These are phyloP conservation scores for Phytopythium vexans DNA, from an alignment of 352 stramenopile genomes.

Conservation along the genomic window DNA sequence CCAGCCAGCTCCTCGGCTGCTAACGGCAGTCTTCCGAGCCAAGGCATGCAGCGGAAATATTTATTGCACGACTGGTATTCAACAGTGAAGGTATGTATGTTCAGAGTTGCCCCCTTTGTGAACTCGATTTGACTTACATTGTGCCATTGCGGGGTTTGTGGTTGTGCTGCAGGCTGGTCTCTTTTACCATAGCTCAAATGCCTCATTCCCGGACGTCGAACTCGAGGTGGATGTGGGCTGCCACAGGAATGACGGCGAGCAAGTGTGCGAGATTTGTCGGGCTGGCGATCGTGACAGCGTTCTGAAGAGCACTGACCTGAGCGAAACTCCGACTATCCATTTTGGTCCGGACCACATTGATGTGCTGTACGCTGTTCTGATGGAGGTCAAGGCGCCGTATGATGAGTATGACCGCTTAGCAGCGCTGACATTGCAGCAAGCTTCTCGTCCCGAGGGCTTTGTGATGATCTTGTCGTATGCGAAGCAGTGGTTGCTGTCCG, in stretches of 20 bases:
- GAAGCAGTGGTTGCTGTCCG: constrained; percentile 80
- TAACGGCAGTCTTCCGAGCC: constrained; percentile 2
- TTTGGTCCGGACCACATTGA: constrained; percentile 79
- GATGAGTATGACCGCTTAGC: constrained; percentile 79
- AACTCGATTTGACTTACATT: background rate
- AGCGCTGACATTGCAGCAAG: constrained; percentile 64
- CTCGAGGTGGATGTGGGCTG: constrained; percentile 63
- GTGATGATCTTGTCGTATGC: constrained; percentile 82
- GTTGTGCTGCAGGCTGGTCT: constrained; percentile 40
- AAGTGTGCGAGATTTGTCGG: constrained; percentile 37
- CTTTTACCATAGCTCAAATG: constrained; percentile 75
- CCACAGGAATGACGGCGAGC: constrained; percentile 17
- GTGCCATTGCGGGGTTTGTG: background rate
- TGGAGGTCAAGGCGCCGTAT: constrained; percentile 85
- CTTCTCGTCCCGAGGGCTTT: constrained; percentile 80
- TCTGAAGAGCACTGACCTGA: constrained; percentile 10
- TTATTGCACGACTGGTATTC: constrained; percentile 85
- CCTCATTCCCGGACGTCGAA: constrained; percentile 79
- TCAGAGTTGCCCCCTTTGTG: background rate
- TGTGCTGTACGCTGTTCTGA: constrained; percentile 81
- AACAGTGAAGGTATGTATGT: constrained; percentile 55
- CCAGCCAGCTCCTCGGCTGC: constrained; percentile 3
- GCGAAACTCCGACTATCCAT: constrained; percentile 55
- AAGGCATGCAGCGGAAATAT: constrained; percentile 46
- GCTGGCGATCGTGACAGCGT: constrained; percentile 9